Conservation (phyloP, 305 asterid species). For the Fraxinus baroniana region DNA sequence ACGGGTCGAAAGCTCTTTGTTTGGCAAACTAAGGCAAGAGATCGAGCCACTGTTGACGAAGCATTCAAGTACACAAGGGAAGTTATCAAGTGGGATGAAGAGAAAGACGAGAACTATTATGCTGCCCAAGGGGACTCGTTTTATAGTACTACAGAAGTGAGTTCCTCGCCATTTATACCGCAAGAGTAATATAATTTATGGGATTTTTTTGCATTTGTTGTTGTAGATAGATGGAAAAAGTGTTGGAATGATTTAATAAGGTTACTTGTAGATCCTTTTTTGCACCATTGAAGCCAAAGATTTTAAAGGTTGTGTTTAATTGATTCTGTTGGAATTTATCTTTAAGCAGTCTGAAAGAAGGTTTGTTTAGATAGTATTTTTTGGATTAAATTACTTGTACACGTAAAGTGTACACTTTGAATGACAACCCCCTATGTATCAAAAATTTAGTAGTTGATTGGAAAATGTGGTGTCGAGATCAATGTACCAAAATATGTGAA, state of each 20-base stretch:
- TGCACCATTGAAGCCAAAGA: not conserved
- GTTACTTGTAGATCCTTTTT: not conserved
- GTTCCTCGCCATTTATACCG: constrained; percentile 51
- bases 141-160: constrained; percentile 84
- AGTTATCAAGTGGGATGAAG: constrained; percentile 92
- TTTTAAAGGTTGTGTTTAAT: not conserved
- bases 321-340: not conserved
- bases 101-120: constrained; percentile 64
- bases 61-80: constrained; percentile 81
- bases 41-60: constrained; percentile 71
- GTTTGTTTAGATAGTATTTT: not conserved
- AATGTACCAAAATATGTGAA: too few species aligned
- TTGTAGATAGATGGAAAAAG: not conserved
- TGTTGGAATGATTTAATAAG: not conserved
- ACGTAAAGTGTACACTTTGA: too few species aligned
- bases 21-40: constrained; percentile 84
- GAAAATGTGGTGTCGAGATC: too few species aligned
- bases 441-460: too few species aligned
- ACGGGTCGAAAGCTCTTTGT: constrained; percentile 76
- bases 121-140: constrained; percentile 72
- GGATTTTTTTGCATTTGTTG: not conserved
- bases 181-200: constrained; percentile 32
- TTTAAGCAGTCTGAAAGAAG: not conserved
- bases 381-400: too few species aligned
- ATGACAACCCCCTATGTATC: too few species aligned